These are phyloP conservation scores for Atkinsonella texensis DNA, from an alignment of 2,329 filamentous ascomycete genomes.

Conservation along the genomic window DNA sequence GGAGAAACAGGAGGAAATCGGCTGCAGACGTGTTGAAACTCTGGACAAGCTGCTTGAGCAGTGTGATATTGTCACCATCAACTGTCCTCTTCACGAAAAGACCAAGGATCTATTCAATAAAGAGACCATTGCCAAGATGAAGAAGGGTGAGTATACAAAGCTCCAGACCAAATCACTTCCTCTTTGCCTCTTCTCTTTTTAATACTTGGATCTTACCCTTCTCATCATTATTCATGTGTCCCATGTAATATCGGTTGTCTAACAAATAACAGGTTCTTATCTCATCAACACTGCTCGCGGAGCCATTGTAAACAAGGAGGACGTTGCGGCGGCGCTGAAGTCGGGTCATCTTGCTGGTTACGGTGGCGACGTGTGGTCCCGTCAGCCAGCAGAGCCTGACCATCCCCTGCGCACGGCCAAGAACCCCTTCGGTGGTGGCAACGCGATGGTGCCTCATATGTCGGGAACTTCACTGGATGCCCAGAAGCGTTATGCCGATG, in stretches of 20 bases:
- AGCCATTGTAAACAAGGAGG: slow-evolving; percentile 98
- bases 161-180: too few species aligned
- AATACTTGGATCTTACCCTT: neutral
- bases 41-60: slow-evolving; percentile 90
- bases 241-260: neutral
- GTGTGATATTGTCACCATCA: slow-evolving; percentile 98
- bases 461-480: slow-evolving; percentile 97
- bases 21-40: slow-evolving; percentile 74
- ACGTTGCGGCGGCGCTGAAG: slow-evolving; percentile 88
- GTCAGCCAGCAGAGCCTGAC: slow-evolving; percentile 87
- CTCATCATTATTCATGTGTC: neutral
- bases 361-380: slow-evolving; percentile 90
- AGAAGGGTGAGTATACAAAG: slow-evolving; percentile 53
- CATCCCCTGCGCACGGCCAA: slow-evolving; percentile 86
- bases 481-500: slow-evolving; percentile 80
- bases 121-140: slow-evolving; percentile 98
- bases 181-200: neutral
- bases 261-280: slow-evolving; percentile 57
- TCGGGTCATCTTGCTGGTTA: slow-evolving; percentile 83
- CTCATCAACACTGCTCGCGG: slow-evolving; percentile 98
- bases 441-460: slow-evolving; percentile 99
- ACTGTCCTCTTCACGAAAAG: slow-evolving; percentile 98
- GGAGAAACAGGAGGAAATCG: slow-evolving; percentile 90
- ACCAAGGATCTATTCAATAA: slow-evolving; percentile 96
- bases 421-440: slow-evolving; percentile 92